Percentiles rank a stretch among this genome's conserved stretches.
These are phyloP conservation scores for Acanthochlamys bracteata DNA, from an alignment of 106 monocot species.

Conservation along the genomic window DNA sequence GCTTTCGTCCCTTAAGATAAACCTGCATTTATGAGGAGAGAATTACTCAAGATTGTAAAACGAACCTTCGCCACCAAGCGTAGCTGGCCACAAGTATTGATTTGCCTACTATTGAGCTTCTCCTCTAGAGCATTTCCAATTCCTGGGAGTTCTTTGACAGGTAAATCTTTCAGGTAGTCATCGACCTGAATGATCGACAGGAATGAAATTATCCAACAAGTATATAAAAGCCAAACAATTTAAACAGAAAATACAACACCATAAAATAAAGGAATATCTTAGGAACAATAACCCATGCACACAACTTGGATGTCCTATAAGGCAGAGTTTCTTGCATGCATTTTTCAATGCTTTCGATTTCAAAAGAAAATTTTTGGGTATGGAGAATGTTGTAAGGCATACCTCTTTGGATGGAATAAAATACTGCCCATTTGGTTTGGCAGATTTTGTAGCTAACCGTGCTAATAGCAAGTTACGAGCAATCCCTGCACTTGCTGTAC, in stretches of 20 bases:
- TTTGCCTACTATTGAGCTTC: conserved; percentile 49
- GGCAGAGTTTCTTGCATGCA: too few species aligned
- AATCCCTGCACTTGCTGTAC: conserved; percentile 94
- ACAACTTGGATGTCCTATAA: too few species aligned
- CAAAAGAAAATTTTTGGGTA: too few species aligned
- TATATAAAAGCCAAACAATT: too few species aligned
- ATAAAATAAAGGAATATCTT: too few species aligned
- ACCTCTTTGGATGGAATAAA: conserved; percentile 72
- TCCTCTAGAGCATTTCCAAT: conserved; percentile 57
- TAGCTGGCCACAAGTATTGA: conserved; percentile 72
- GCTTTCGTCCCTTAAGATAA: too few species aligned
- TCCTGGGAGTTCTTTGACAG: conserved; percentile 70
- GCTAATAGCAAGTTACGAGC: conserved; percentile 75
- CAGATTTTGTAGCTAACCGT: conserved; percentile 79
- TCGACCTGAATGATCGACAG: conserved; percentile 47
- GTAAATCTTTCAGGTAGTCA: conserved; percentile 58
- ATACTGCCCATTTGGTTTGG: conserved; percentile 94
- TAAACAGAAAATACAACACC: too few species aligned
- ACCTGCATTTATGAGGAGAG: too few species aligned
- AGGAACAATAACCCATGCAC: too few species aligned
- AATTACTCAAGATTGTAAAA: too few species aligned
- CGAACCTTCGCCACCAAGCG: conserved; percentile 63
- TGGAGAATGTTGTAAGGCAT: neutral
- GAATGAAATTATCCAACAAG: too few species aligned
- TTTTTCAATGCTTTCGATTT: too few species aligned